phyloP scores from a whole-genome alignment of 768 basidiomycete genomes.

The Boletales sp. region DNA sequence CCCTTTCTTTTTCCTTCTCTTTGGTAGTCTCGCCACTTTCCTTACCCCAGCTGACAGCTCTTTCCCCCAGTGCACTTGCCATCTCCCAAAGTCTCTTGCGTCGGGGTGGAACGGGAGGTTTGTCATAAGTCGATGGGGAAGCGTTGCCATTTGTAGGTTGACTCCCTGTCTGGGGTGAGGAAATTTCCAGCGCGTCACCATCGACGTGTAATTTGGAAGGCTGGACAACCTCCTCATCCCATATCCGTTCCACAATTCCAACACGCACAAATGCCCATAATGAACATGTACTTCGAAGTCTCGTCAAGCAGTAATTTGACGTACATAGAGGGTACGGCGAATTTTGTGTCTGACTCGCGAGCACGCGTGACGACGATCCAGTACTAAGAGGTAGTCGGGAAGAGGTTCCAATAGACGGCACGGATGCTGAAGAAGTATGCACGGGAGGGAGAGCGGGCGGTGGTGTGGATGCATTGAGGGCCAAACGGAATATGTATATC shows the following conservation, averaged over 20 bases:
- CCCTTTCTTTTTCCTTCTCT: slow-evolving; percentile 37
- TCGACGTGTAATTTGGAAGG: slow-evolving; percentile 24
- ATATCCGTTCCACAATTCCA: slow-evolving; percentile 78
- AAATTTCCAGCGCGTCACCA: slow-evolving; percentile 1
- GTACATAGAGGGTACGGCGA: slow-evolving; percentile 67
- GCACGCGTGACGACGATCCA: slow-evolving; percentile 44
- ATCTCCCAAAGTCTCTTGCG: slow-evolving; percentile 65
- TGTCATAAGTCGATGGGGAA: slow-evolving; percentile 27
- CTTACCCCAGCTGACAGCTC: slow-evolving; percentile 53
- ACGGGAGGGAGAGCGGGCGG: slow-evolving; percentile 20
- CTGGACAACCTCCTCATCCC: slow-evolving; percentile 71
- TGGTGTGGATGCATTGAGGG: slow-evolving; percentile 21
- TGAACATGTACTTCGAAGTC: slow-evolving; percentile 83
- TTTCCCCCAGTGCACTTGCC: slow-evolving; percentile 58
- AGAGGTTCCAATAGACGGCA: slow-evolving; percentile 26
- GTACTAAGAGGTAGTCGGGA: slow-evolving; percentile 18
- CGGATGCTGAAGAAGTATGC: slow-evolving; percentile 30
- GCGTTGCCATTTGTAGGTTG: neutral
- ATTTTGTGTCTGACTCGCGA: slow-evolving; percentile 21
- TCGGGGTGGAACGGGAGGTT: slow-evolving; percentile 63
- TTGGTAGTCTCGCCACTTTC: slow-evolving; percentile 29
- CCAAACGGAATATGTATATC: slow-evolving; percentile 68
- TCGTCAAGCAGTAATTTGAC: slow-evolving; percentile 80
- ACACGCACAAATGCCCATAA: slow-evolving; percentile 87
- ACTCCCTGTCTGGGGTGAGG: neutral